Evolutionary conservation across 208 protist species (phyloP), one percentile per base, ranked within the genome.

Genomic region (Porcisia hertigi): DNA sequence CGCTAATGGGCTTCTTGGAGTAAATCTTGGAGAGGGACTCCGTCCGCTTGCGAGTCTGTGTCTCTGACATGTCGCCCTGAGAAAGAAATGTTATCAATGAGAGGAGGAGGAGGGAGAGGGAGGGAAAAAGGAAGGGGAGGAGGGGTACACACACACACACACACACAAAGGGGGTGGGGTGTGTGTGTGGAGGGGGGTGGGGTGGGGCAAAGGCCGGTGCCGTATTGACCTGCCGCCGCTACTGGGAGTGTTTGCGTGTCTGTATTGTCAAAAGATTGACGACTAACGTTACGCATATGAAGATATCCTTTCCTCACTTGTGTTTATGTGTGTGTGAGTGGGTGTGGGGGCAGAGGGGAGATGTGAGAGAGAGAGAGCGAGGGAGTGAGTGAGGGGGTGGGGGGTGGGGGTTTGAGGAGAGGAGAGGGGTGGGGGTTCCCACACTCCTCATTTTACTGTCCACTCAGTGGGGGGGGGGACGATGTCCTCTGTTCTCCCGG

Each of bases 21-120:
- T 94, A 94, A 12, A 92, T 86, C 79, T 96, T 89, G 41, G 92
- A 91, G 75, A 93, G 96, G 30, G 94, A 97, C 83, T 97, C 92
- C 14, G 94, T 96, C 53, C 94, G 90, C 41, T 85, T 82, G 63
- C 92, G 90, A 18, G 85, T 88, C 58, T 66, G 70, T 14, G 70
- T 2, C 72, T 89, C 78, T 30, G 84, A 80, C 89, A 97, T 94
- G 52, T 30, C 67, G n/a, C 43, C 41, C 54, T 52, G 65, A 23
- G 5, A n/a, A 39, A 3, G 54, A 11, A 36, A 20, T 36, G 3
- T 20, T 14, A 41, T 6, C 49, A 36, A 25, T 8, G 5, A n/a
- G 49, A 36, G 11, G 52, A 11, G 20, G 18, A 4, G 39, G 62
- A 3, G 39, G 62, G 39, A 34, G 16, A 12, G 14, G 20, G n/a